Evolutionary conservation across 108 stramenopile genomes (phyloP), one percentile per base, ranked within the genome.

Genomic region (Fistulifera solaris): DNA sequence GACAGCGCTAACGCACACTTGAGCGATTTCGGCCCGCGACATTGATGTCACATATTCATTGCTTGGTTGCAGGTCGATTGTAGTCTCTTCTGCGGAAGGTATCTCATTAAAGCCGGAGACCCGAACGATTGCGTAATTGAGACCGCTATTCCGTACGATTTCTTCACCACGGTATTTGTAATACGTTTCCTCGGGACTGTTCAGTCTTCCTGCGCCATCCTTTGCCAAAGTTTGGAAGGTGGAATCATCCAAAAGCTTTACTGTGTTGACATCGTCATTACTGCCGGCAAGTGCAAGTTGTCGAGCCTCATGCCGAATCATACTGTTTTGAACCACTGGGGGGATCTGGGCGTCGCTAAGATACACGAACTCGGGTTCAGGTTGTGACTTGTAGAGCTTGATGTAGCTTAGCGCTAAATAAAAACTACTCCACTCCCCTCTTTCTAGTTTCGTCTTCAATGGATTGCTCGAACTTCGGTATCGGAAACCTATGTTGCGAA

Each of bases 91-190:
- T 22, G 74, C 76, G 19, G 61, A 62, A 1, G 78, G 68, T 10
- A 52, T 52, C 38, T 81, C 80, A 44, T 86, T 86, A 61, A 68
- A 85, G 22, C 80, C 81, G 17, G 76, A 61, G 18, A 90, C 80
- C 35, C 88, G 59, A 0, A 85, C 68, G 22, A 89, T 85, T 19
- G 80, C 67, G 42, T 64, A 80, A 63, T 57, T 67, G 55, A 88
- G 52, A 21, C 88, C 88, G 59, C 84, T 85, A 25, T 76, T 75
- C 58, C 72, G 79, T 42, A 90, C 57, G 17, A 86, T 83, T 50
- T 90, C 82, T 57, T 90, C 88, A 0, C 84, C 88, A 23, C 71
- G 73, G 49, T 77, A 90, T 50, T 90, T 90, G 71, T 70, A 90
- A 55, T 90, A 90, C 1, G 82, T 80, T 56, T 85, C 87, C 54